These are phyloP conservation scores for Neonectria hederae DNA, from an alignment of 2,329 filamentous ascomycete genomes.

Conservation along the genomic window DNA sequence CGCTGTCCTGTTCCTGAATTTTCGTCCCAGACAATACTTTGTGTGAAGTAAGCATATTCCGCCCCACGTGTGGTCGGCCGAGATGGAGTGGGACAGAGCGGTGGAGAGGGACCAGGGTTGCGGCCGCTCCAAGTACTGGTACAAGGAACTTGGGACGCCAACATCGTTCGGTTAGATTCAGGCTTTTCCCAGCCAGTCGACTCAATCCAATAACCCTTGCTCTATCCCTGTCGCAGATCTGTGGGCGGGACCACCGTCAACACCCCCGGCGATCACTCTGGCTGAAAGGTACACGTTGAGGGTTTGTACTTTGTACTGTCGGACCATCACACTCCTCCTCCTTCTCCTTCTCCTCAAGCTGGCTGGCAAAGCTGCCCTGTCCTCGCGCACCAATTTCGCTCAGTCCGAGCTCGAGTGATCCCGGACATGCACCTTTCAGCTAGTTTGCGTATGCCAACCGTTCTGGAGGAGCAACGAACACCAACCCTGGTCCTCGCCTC, in stretches of 20 bases:
- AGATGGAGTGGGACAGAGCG: conserved; percentile 6
- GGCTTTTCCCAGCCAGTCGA: conserved; percentile 11
- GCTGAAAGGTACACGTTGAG: not conserved
- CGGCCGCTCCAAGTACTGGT: conserved; percentile 22
- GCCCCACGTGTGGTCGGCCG: conserved; percentile 20
- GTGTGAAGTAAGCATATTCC: conserved; percentile 12
- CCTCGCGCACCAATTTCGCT: conserved; percentile 18
- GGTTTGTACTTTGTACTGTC: not conserved
- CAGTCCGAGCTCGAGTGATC: conserved; percentile 19
- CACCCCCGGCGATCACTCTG: conserved; percentile 13
- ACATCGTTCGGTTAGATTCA: conserved; percentile 21
- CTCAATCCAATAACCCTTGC: conserved; percentile 14
- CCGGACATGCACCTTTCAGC: conserved; percentile 28
- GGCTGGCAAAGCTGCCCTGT: conserved; percentile 4
- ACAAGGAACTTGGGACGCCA: conserved; percentile 14
- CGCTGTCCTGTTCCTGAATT: conserved; percentile 20
- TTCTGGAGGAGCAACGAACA: conserved; percentile 4
- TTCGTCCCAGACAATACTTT: conserved; percentile 5
- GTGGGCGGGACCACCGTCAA: conserved; percentile 18
- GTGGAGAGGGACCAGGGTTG: conserved; percentile 2
- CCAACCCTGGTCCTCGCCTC: conserved; percentile 10
- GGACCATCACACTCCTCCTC: not conserved
- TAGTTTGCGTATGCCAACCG: conserved; percentile 13
- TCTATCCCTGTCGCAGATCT: conserved; percentile 19
- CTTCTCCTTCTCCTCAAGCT: not conserved